A percentile compares a stretch with the other conserved stretches of the same genome.
Conservation (phyloP, 148 eudicot species). For the Chenopodium berlandieri region DNA sequence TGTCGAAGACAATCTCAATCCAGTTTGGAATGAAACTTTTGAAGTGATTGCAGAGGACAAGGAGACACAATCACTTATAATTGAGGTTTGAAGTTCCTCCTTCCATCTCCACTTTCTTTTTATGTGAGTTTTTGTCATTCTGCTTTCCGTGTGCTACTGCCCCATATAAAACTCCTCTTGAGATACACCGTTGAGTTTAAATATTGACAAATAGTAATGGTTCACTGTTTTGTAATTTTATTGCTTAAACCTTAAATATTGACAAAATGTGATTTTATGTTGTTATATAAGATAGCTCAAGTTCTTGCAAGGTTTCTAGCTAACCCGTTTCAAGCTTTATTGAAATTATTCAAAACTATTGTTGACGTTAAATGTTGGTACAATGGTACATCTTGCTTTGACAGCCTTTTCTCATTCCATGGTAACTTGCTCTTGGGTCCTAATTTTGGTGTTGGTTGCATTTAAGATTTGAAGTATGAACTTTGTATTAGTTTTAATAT, state of each 20-base stretch:
- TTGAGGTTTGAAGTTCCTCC: constrained; percentile 59
- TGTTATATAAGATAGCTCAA: background rate
- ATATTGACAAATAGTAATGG: background rate
- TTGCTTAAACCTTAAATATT: too few species aligned
- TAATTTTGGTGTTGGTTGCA: background rate
- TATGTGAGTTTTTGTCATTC: constrained; percentile 1
- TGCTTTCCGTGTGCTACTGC: background rate
- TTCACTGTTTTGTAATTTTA: background rate
- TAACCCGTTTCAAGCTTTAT: background rate
- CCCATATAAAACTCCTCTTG: too few species aligned
- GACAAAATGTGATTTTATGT: background rate
- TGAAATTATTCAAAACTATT: background rate
- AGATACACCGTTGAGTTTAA: too few species aligned
- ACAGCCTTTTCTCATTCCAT: background rate
- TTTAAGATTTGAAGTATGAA: background rate
- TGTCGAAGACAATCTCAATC: constrained; percentile 81
- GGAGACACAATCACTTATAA: constrained; percentile 77
- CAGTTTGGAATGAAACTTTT: constrained; percentile 88
- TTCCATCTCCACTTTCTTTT: background rate
- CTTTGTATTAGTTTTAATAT: background rate
- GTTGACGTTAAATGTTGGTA: background rate
- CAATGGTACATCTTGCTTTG: background rate
- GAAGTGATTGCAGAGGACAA: constrained; percentile 87
- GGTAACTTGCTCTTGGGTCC: background rate
- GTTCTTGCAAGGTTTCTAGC: background rate